A percentile compares a stretch with the other conserved stretches of the same genome.
Evolutionary conservation across 306 rosid species (phyloP).

Genomic region (Vigna trinervia): DNA sequence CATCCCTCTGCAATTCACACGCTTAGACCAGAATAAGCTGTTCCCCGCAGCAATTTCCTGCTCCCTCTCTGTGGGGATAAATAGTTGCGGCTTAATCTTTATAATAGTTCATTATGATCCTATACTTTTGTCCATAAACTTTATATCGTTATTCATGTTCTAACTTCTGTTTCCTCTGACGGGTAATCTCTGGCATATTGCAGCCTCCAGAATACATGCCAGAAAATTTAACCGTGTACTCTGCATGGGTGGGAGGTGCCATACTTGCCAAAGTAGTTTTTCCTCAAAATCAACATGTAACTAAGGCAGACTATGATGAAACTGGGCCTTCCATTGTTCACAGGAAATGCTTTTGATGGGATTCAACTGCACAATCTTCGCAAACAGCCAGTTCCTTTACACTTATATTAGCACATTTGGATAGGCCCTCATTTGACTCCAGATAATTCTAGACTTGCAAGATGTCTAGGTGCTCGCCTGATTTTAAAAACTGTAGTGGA

Average conservation of each 20-base stretch:
- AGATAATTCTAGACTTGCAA: slow-evolving; percentile 35
- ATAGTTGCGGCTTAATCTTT: not conserved
- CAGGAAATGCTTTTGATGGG: slow-evolving; percentile 80
- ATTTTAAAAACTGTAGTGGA: slow-evolving; percentile 2
- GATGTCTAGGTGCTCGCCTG: slow-evolving; percentile 8
- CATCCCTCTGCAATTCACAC: not conserved
- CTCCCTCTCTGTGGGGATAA: not conserved
- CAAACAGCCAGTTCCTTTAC: slow-evolving; percentile 19
- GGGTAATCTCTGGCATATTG: slow-evolving; percentile 26
- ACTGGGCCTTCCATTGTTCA: slow-evolving; percentile 96
- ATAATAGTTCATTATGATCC: slow-evolving; percentile 3
- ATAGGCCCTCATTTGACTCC: slow-evolving; percentile 35
- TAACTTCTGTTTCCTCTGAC: slow-evolving; percentile 21
- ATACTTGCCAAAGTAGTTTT: slow-evolving; percentile 99
- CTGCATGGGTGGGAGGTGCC: slow-evolving; percentile 99
- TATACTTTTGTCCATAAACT: slow-evolving; percentile 17
- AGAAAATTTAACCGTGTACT: slow-evolving; percentile 72
- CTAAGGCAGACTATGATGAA: slow-evolving; percentile 96
- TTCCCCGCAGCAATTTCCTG: not conserved
- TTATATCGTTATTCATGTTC: slow-evolving; percentile 21
- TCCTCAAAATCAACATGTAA: slow-evolving; percentile 96
- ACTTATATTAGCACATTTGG: slow-evolving; percentile 31
- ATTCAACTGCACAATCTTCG: slow-evolving; percentile 17
- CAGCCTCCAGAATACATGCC: slow-evolving; percentile 82
- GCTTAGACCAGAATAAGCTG: not conserved